Conservation (phyloP, 768 basidiomycete genomes). For the Russula olivacea region DNA sequence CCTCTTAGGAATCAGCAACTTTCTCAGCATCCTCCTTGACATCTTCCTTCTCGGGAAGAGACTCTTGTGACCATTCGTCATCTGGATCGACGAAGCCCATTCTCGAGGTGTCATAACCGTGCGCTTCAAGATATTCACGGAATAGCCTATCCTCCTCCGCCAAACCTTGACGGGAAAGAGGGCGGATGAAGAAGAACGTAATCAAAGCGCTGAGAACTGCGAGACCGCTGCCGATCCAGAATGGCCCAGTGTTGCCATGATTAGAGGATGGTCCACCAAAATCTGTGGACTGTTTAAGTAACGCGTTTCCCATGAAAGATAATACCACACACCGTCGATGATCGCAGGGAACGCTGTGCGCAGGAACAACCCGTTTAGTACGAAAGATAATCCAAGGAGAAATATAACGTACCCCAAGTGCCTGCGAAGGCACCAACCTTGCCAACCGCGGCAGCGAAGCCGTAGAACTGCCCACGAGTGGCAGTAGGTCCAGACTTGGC, state of each 20-base stretch:
- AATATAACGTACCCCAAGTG: constrained; percentile 56
- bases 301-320: not conserved
- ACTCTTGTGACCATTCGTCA: constrained; percentile 22
- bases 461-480: constrained; percentile 81
- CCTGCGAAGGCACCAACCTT: constrained; percentile 82
- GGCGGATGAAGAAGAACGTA: constrained; percentile 66
- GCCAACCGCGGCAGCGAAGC: constrained; percentile 77
- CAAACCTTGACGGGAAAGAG: constrained; percentile 76
- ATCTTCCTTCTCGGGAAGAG: constrained; percentile 24
- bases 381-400: not conserved
- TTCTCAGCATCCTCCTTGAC: constrained; percentile 16
- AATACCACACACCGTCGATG: constrained; percentile 43
- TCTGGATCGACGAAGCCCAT: constrained; percentile 52
- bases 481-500: constrained; percentile 83
- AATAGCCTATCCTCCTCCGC: constrained; percentile 69
- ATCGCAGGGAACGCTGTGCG: constrained; percentile 57
- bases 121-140: constrained; percentile 69
- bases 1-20: not conserved
- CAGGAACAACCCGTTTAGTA: constrained; percentile 2
- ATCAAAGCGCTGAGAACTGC: constrained; percentile 73
- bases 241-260: constrained; percentile 75
- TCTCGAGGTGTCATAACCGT: constrained; percentile 71
- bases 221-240: constrained; percentile 82
- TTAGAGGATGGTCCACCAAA: constrained; percentile 51
- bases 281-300: constrained; percentile 34